A percentile compares a stretch with the other conserved stretches of the same genome.
phyloP scores from a whole-genome alignment of 345 rosid species.

The Heritiera littoralis region DNA sequence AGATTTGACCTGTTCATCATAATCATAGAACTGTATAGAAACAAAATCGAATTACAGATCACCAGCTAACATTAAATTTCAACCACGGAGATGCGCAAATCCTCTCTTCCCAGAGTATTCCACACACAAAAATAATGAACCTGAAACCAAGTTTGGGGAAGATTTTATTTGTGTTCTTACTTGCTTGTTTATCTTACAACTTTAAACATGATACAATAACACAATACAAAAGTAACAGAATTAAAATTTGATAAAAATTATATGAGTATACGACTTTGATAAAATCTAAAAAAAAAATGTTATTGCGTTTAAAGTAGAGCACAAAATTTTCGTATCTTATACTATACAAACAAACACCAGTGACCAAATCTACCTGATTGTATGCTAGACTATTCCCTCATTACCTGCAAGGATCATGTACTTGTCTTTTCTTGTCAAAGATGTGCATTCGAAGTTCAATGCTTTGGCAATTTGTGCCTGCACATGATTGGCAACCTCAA shows the following conservation, averaged over 20 bases:
- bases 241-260: too few relatives aligned
- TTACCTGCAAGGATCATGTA: constrained; percentile 56
- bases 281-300: too few relatives aligned
- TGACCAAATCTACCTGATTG: neutral
- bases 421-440: constrained; percentile 55
- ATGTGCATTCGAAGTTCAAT: constrained; percentile 50
- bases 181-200: neutral
- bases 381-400: constrained; percentile 30
- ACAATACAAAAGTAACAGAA: too few relatives aligned
- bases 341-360: too few relatives aligned
- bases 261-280: too few relatives aligned
- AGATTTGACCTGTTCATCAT: neutral
- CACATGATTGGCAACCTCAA: constrained; percentile 54
- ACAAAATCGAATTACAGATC: neutral
- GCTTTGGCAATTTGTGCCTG: constrained; percentile 46
- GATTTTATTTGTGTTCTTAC: neutral
- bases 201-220: too few relatives aligned
- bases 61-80: neutral
- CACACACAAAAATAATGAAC: neutral
- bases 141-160: neutral
- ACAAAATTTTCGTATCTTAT: too few relatives aligned
- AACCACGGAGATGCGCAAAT: neutral
- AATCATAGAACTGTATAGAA: neutral
- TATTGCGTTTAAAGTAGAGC: too few relatives aligned
- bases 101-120: neutral